Evolutionary conservation across 2,329 filamentous ascomycete genomes (phyloP), one percentile per base, ranked within the genome.

Genomic region (Clonostachys byssicola): DNA sequence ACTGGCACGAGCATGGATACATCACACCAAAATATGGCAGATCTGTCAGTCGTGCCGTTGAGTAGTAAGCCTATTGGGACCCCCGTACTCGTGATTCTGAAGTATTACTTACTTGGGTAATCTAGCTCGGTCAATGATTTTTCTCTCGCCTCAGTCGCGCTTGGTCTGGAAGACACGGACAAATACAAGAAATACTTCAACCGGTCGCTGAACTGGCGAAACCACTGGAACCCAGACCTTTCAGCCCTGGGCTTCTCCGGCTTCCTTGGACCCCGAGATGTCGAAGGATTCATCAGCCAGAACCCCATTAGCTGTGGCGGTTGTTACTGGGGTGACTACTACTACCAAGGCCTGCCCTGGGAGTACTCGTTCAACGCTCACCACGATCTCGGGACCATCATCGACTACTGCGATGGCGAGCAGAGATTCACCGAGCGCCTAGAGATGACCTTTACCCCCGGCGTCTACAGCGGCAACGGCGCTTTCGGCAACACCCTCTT

Each of bases 361-460:
- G 80, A 83, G 47, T 88, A 88, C 64, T 81, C 77, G 6, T 83
- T 85, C 71, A 84, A 83, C 49, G 78, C 81, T n/a, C 77, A 85
- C 43, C 85, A 88, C 60, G 85, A 89, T 60, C 68, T 85, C 48
- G 63, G 68, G 23, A 68, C 71, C 18, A 61, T 85, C 46, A 73
- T 87, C 47, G 54, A 68, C 3, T 65, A 76, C 34, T 67, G 72
- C 43, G 83, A 83, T n/a, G 84, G 83, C 0, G 53, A 67, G 0
- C 64, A 68, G 2, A 70, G 63, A 3, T 86, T 87, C 58, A 67
- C 78, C 1, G 62, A 73, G 30, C 72, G 84, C 1, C 71, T 88
- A 6, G 72, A 86, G 44, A 80, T 73, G 53, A 74, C 86, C 46
- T 86, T 87, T 61, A 70, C 72, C 45, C 71, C 72, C 2, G 73